These are phyloP conservation scores for Sporisorium iseilematis-ciliati DNA, from an alignment of 1,284 basidiomycete genomes.

Conservation along the genomic window DNA sequence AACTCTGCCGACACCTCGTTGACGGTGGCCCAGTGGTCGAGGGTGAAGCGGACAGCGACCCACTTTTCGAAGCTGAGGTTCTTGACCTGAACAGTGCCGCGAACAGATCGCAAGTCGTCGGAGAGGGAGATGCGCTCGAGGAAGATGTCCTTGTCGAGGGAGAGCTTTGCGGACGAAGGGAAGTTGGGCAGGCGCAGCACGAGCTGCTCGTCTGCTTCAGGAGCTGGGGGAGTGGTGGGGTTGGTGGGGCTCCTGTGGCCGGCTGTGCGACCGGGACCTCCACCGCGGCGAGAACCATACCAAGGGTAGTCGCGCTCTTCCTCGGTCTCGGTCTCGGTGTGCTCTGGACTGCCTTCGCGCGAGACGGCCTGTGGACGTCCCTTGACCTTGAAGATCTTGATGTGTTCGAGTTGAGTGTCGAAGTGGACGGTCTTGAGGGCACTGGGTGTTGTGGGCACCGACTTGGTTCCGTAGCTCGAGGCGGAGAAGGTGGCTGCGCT, in stretches of 20 bases:
- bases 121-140: conserved; percentile 76
- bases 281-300: conserved; percentile 47
- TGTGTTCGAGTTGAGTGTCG: conserved; percentile 84
- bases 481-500: conserved; percentile 70
- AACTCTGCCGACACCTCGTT: conserved; percentile 89
- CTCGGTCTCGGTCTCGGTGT: conserved; percentile 83
- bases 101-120: conserved; percentile 76
- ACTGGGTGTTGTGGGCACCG: conserved; percentile 75
- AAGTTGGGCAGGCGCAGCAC: conserved; percentile 74
- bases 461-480: conserved; percentile 53
- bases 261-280: conserved; percentile 20
- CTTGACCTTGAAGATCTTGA: conserved; percentile 91
- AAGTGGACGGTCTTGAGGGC: conserved; percentile 89
- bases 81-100: conserved; percentile 82
- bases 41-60: conserved; percentile 89
- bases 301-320: conserved; percentile 70
- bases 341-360: conserved; percentile 87
- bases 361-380: conserved; percentile 94
- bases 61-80: conserved; percentile 90
- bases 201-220: conserved; percentile 65
- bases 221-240: conserved; percentile 25
- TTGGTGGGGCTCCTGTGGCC: conserved; percentile 35
- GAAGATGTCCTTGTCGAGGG: conserved; percentile 72
- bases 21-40: conserved; percentile 95
- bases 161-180: conserved; percentile 71